Conservation (phyloP, 2,329 filamentous ascomycete species). For the Elsinoe necatrix region DNA sequence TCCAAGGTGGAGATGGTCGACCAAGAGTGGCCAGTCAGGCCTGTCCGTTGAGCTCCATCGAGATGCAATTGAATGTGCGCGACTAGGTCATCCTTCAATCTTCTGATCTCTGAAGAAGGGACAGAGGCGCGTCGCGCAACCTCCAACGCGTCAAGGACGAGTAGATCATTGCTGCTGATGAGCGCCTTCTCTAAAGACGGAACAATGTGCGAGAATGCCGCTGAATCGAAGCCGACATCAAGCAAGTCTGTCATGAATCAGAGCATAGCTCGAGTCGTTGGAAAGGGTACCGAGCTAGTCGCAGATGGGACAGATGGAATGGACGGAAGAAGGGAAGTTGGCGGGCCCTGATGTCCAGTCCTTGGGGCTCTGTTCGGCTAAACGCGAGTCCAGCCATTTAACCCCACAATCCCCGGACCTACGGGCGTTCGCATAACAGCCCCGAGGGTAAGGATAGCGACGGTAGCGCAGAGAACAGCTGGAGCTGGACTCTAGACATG, state of each 20-base stretch:
- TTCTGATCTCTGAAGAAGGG: conserved; percentile 70
- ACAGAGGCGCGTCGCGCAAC: conserved; percentile 79
- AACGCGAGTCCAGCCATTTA: not conserved
- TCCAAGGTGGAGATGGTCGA: conserved; percentile 73
- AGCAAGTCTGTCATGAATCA: conserved; percentile 71
- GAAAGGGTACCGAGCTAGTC: not conserved
- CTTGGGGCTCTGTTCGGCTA: not conserved
- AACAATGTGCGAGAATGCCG: conserved; percentile 64
- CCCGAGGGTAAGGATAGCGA: not conserved
- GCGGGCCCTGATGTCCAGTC: not conserved
- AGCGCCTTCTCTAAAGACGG: conserved; percentile 69
- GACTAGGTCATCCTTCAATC: conserved; percentile 60
- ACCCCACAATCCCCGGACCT: not conserved
- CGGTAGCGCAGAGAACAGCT: not conserved
- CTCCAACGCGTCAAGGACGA: conserved; percentile 73
- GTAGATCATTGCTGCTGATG: conserved; percentile 72
- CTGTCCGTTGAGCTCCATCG: conserved; percentile 22
- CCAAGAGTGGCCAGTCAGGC: conserved; percentile 34
- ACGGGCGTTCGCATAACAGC: not conserved
- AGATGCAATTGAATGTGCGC: conserved; percentile 58
- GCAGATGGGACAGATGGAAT: not conserved
- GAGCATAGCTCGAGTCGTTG: conserved; percentile 1
- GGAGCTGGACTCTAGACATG: not conserved
- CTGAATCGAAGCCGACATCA: conserved; percentile 64
- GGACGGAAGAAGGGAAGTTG: not conserved